A percentile compares a stretch with the other conserved stretches of the same genome.
Conservation (phyloP, 345 rosid species). For the Firmiana major region DNA sequence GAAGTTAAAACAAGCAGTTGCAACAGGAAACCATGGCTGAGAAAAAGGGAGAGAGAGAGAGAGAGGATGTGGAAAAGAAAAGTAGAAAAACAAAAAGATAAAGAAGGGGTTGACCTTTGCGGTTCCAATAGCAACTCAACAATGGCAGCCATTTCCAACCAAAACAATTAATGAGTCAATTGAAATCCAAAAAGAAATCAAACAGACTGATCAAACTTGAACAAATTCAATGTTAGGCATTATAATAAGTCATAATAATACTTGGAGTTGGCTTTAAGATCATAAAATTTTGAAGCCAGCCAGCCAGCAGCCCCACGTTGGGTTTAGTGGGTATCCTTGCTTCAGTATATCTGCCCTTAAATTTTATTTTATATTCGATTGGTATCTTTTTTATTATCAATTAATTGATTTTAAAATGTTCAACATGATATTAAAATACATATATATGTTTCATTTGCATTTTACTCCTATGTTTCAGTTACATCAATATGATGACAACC, state of each 20-base stretch:
- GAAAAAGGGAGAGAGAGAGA: neutral
- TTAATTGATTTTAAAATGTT: too few species aligned
- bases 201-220: neutral
- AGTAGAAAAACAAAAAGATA: neutral
- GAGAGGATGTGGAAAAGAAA: conserved; percentile 23
- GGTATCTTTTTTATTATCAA: too few species aligned
- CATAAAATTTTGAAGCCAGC: neutral
- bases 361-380: too few species aligned
- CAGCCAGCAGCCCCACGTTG: neutral
- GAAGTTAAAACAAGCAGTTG: conserved; percentile 44
- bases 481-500: too few species aligned
- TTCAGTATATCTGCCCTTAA: neutral
- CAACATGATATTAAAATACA: too few species aligned
- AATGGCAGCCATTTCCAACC: conserved; percentile 31
- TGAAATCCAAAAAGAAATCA: neutral
- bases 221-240: conserved; percentile 9
- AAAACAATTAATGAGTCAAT: conserved; percentile 24
- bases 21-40: conserved; percentile 17
- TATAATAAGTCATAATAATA: neutral
- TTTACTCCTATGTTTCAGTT: too few species aligned
- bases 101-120: conserved; percentile 38
- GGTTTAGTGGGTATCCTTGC: neutral
- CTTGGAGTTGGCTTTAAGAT: neutral
- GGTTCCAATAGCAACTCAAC: conserved; percentile 14
- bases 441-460: too few species aligned